These are phyloP conservation scores for Entonaema liquescens DNA, from an alignment of 495 filamentous ascomycete species.

Conservation along the genomic window DNA sequence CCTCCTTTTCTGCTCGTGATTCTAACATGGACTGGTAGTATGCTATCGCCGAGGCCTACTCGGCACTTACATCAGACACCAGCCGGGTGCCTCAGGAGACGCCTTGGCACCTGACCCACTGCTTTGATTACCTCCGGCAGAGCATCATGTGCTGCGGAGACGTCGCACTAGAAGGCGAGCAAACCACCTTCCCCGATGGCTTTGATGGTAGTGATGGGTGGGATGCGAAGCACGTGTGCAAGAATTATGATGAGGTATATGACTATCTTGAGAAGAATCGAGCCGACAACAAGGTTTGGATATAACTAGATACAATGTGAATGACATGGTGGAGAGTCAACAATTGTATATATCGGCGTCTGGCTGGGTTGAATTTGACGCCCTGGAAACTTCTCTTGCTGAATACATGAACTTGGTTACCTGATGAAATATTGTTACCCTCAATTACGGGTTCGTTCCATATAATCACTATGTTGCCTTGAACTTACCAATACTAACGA, in stretches of 20 bases:
- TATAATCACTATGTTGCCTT: no score
- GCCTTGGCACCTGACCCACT: conserved; percentile 57
- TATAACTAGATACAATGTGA: conserved; percentile 41
- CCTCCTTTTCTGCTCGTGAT: neutral
- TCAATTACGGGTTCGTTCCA: no score
- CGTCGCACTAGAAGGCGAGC: conserved; percentile 54
- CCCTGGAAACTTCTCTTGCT: neutral
- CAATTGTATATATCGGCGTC: neutral
- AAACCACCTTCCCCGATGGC: conserved; percentile 53
- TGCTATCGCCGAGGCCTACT: conserved; percentile 51
- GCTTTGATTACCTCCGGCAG: conserved; percentile 60
- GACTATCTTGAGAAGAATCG: conserved; percentile 50
- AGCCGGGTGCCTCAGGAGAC: conserved; percentile 47
- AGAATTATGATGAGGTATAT: conserved; percentile 50
- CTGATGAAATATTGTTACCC: neutral
- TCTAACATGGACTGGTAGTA: conserved; percentile 22
- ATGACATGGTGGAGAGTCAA: neutral
- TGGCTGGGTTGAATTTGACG: neutral
- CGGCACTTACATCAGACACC: conserved; percentile 46
- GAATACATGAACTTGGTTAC: neutral
- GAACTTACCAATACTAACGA: no score
- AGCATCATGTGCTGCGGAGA: conserved; percentile 59
- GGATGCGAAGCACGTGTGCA: conserved; percentile 59
- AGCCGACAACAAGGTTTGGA: conserved; percentile 53
- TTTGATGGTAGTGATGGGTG: conserved; percentile 56